Percentiles rank a stretch among this genome's conserved stretches.
phyloP scores from a whole-genome alignment of 1,284 basidiomycete species.

The Puccinia triticina region DNA sequence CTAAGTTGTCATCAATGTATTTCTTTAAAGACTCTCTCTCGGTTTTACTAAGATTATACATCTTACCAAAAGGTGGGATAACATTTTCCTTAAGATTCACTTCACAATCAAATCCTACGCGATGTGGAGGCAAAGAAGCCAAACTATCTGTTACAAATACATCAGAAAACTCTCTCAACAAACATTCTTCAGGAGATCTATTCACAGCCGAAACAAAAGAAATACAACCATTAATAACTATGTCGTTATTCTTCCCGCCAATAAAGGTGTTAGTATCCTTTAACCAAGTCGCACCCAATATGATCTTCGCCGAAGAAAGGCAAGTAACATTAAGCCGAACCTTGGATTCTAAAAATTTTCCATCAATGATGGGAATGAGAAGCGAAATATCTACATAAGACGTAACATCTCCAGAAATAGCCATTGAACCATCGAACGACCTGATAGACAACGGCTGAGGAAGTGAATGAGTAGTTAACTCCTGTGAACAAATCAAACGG shows the following conservation, averaged over 20 bases:
- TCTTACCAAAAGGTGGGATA: neutral
- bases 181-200: neutral
- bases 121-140: neutral
- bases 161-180: neutral
- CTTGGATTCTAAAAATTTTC: no score
- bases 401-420: neutral
- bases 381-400: neutral
- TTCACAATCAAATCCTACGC: neutral
- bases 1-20: slow-evolving; percentile 14
- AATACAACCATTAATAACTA: no score
- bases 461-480: neutral
- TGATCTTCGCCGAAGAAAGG: neutral
- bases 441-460: neutral
- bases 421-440: neutral
- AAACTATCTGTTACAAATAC: neutral
- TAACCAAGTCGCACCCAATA: neutral
- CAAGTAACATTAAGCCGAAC: neutral
- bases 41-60: neutral
- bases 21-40: neutral
- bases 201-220: neutral
- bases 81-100: neutral
- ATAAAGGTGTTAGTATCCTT: no score
- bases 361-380: no score
- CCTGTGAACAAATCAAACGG: neutral
- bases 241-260: no score